Evolutionary conservation across 2,329 filamentous ascomycete species (phyloP).

Genomic region (Immersiporthe knoxdaviesiana): DNA sequence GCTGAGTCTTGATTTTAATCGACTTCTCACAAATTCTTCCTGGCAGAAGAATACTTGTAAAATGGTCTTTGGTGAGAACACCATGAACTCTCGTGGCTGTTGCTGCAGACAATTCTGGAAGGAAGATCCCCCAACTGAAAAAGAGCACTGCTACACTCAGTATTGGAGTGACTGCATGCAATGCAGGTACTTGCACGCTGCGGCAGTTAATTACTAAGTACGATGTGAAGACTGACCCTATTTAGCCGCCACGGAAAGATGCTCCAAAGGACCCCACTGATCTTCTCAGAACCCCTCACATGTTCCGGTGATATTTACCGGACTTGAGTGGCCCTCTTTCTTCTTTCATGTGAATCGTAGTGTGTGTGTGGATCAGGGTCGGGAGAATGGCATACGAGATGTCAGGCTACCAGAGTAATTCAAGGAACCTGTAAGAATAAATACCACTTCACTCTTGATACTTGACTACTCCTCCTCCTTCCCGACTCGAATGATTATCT

Average conservation of each 20-base stretch:
- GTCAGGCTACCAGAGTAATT: not conserved
- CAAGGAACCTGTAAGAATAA: not conserved
- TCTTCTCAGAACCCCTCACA: constrained; percentile 11
- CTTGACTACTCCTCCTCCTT: constrained; percentile 30
- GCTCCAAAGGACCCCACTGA: constrained; percentile 1
- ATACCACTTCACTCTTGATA: constrained; percentile 33
- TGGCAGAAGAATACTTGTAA: too few species aligned
- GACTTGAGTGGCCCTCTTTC: not conserved
- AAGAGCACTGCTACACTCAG: too few species aligned
- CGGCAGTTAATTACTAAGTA: not conserved
- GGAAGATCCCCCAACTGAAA: too few species aligned
- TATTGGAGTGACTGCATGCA: too few species aligned
- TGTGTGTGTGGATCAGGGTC: constrained; percentile 4
- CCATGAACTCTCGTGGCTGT: too few species aligned
- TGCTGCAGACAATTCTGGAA: too few species aligned
- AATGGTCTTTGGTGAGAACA: too few species aligned
- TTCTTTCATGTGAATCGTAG: not conserved
- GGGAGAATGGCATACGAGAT: constrained; percentile 27
- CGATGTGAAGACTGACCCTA: not conserved
- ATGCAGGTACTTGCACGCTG: not conserved
- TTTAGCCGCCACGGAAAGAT: constrained; percentile 14
- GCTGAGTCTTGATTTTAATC: too few species aligned
- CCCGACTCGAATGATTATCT: not conserved
- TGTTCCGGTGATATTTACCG: not conserved
- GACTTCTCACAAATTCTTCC: too few species aligned